Evolutionary conservation across 495 filamentous ascomycete species (phyloP), one percentile per base, ranked within the genome.

Genomic region (Pseudomonodictys pantanalensis): DNA sequence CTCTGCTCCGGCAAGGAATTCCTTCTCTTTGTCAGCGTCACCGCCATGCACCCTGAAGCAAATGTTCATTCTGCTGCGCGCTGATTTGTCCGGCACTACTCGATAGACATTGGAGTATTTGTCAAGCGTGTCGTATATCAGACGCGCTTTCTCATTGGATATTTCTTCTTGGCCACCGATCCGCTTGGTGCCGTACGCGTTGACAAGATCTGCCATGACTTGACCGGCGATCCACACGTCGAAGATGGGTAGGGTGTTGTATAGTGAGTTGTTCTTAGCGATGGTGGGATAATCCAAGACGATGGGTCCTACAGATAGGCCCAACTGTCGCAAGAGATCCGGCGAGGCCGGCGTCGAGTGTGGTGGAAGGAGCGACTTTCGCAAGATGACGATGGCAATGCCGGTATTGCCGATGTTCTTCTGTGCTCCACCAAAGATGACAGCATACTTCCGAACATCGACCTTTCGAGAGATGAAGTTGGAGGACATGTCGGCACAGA

Each of bases 161-260:
- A 89, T 62, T 0, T 78, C 80, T 72, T 95, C 78, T 67, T 92
- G 86, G 17, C 84, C 86, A 29, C 79, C 75, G 1, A 95, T 82
- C 69, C 87, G 89, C 41, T 79, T 72, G 44, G 83, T 73, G 11
- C 80, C 75, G 69, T 81, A 86, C 0, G 75, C 78, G 7, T 68
- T 26, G 23, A 92, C 76, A 2, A 91, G 76, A 46, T 79, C 78
- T 39, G 81, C 78, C 76, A 97, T 86, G 26, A 97, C 91, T 66
- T 89, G 81, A 25, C 89, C 88, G 20, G 90, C 89, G 53, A 97
- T 83, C 79, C 84, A 97, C 48, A 97, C 86, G 65, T 89, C 89
- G 73, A 97, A 96, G 66, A 97, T 96, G 59, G 88, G 89, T 24
- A 97, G 79, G 2, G 92, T 97, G 76, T 96, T 97, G 76, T 96